A percentile compares a stretch with the other conserved stretches of the same genome.
Evolutionary conservation across 768 basidiomycete species (phyloP).

Genomic region (Suillus plorans): DNA sequence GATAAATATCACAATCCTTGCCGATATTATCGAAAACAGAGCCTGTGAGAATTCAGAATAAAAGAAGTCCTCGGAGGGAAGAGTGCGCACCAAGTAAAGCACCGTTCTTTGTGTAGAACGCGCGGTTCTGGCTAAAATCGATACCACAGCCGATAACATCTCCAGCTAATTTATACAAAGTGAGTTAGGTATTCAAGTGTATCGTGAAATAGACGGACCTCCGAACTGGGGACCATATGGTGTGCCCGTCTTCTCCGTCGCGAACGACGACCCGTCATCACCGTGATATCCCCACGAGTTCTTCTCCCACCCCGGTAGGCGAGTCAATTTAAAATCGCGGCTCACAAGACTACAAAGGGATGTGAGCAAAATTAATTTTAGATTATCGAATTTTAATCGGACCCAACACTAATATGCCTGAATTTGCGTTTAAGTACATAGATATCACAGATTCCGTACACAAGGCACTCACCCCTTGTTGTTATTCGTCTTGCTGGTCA

Average conservation of each 20-base stretch:
- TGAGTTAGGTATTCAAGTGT: slow-evolving; percentile 7
- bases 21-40: slow-evolving; percentile 73
- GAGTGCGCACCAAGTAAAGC: slow-evolving; percentile 53
- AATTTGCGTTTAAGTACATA: slow-evolving; percentile 18
- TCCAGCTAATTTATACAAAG: slow-evolving; percentile 50
- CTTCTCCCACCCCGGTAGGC: slow-evolving; percentile 84
- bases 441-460: slow-evolving; percentile 1
- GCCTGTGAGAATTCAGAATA: slow-evolving; percentile 38
- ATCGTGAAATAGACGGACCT: slow-evolving; percentile 47
- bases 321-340: slow-evolving; percentile 60
- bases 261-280: slow-evolving; percentile 82
- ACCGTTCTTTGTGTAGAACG: slow-evolving; percentile 92
- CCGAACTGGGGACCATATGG: slow-evolving; percentile 80
- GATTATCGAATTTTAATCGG: slow-evolving; percentile 19
- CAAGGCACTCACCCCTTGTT: slow-evolving; percentile 63
- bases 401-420: slow-evolving; percentile 85
- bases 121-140: slow-evolving; percentile 77
- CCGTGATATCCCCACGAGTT: slow-evolving; percentile 92
- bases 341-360: slow-evolving; percentile 57
- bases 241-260: slow-evolving; percentile 68
- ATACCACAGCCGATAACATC: slow-evolving; percentile 92
- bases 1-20: slow-evolving; percentile 67
- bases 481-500: slow-evolving; percentile 78
- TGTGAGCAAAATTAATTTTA: slow-evolving; percentile 12
- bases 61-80: not conserved